Conservation (phyloP, 2,329 filamentous ascomycete species). For the Trichoderma simmonsii region DNA sequence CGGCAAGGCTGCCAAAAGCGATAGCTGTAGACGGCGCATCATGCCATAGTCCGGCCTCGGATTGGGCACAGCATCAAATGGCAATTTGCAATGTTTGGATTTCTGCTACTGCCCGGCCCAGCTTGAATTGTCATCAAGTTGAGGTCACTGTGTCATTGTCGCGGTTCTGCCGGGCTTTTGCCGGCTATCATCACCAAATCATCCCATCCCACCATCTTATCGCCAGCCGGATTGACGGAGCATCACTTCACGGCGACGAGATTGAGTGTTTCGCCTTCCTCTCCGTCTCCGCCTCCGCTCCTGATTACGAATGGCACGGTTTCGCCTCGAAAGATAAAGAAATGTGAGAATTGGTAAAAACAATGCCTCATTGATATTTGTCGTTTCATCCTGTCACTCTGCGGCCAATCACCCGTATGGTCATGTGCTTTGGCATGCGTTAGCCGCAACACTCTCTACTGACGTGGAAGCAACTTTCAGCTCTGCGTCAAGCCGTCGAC, state of each 20-base stretch:
- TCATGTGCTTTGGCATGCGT: slow-evolving; percentile 2
- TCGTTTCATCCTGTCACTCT: neutral
- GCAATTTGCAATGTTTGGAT: neutral
- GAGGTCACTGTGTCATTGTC: slow-evolving; percentile 32
- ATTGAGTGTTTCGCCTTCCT: neutral
- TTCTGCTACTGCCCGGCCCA: neutral
- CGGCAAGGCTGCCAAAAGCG: slow-evolving; percentile 44
- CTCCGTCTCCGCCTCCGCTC: neutral
- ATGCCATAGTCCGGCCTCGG: slow-evolving; percentile 27
- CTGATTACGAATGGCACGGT: neutral
- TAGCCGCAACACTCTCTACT: neutral
- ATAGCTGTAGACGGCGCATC: slow-evolving; percentile 51
- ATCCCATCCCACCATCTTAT: neutral
- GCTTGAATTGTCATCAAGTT: neutral
- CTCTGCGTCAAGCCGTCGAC: neutral
- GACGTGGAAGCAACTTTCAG: neutral
- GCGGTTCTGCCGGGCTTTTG: slow-evolving; percentile 25
- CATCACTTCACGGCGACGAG: neutral
- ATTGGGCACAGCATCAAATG: neutral
- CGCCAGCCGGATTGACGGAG: neutral
- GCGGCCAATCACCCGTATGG: neutral
- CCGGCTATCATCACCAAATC: neutral
- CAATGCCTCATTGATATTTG: neutral
- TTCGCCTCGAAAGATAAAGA: neutral
- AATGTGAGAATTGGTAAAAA: neutral